Evolutionary conservation across 1,284 basidiomycete genomes (phyloP).

Genomic region (Volvariella volvacea): DNA sequence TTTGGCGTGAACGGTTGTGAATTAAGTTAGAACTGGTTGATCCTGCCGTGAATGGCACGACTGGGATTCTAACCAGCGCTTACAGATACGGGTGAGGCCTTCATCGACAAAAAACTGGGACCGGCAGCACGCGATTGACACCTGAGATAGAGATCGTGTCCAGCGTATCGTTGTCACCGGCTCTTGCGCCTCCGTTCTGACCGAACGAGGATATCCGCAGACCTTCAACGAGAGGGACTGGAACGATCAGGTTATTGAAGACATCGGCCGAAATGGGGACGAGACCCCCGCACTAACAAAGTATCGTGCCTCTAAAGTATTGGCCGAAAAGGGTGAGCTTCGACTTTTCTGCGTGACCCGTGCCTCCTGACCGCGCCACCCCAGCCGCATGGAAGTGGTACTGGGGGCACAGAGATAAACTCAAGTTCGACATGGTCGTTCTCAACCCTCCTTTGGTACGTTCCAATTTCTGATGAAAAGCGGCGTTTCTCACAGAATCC

Average conservation of each 20-base stretch:
- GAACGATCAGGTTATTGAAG: slow-evolving; percentile 43
- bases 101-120: not conserved
- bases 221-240: slow-evolving; percentile 46
- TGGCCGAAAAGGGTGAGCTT: slow-evolving; percentile 36
- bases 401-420: slow-evolving; percentile 25
- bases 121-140: too few species aligned
- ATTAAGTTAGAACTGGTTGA: slow-evolving; percentile 14
- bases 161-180: slow-evolving; percentile 63
- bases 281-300: slow-evolving; percentile 25
- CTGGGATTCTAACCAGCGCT: slow-evolving; percentile 17
- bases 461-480: not conserved
- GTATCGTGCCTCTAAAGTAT: slow-evolving; percentile 38
- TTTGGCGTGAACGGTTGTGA: too few species aligned
- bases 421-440: slow-evolving; percentile 36
- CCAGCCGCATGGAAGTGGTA: slow-evolving; percentile 40
- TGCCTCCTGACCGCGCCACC: not conserved
- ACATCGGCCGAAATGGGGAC: slow-evolving; percentile 38
- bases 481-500: not conserved
- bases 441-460: slow-evolving; percentile 37
- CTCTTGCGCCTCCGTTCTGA: slow-evolving; percentile 49
- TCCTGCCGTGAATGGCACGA: slow-evolving; percentile 19
- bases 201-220: slow-evolving; percentile 20
- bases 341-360: not conserved
- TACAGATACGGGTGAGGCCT: slow-evolving; percentile 14
- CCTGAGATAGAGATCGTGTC: slow-evolving; percentile 21